Conservation (phyloP, 2,329 filamentous ascomycete genomes). For the Colletotrichum sp. region DNA sequence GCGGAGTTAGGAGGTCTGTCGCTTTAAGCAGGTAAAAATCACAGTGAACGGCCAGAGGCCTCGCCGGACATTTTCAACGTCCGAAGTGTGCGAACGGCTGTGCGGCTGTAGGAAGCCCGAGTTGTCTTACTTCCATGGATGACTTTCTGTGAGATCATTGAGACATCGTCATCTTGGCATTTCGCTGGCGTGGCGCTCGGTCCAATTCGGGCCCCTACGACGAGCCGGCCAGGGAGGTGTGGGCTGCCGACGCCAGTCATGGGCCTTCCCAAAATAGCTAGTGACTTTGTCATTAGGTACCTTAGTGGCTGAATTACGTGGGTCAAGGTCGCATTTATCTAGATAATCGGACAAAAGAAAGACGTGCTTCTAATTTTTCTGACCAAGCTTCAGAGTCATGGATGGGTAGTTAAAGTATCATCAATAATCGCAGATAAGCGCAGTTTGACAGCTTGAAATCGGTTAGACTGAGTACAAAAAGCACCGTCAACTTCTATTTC, state of each 20-base stretch:
- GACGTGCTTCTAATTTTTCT: neutral
- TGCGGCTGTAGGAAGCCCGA: neutral
- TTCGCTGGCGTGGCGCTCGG: neutral
- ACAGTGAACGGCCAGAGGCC: too few relatives aligned
- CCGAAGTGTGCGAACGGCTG: conserved; percentile 10
- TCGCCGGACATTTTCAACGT: conserved; percentile 10
- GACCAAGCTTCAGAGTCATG: neutral
- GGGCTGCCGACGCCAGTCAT: neutral
- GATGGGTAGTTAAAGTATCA: neutral
- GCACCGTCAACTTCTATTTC: neutral
- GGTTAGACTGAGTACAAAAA: neutral
- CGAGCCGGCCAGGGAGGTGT: neutral
- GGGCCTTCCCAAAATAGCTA: neutral
- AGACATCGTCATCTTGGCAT: conserved; percentile 1
- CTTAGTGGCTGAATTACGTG: neutral
- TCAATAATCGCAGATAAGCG: neutral
- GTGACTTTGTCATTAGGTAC: neutral
- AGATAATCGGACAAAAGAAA: neutral
- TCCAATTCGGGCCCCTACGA: neutral
- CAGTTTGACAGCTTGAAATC: neutral
- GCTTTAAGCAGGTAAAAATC: too few relatives aligned
- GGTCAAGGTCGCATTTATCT: neutral
- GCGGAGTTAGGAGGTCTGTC: too few relatives aligned
- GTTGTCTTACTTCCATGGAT: neutral
- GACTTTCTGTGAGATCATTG: neutral